Evolutionary conservation across 345 rosid species (phyloP), one percentile per base, ranked within the genome.

Genomic region (Anastatica hierochuntica): DNA sequence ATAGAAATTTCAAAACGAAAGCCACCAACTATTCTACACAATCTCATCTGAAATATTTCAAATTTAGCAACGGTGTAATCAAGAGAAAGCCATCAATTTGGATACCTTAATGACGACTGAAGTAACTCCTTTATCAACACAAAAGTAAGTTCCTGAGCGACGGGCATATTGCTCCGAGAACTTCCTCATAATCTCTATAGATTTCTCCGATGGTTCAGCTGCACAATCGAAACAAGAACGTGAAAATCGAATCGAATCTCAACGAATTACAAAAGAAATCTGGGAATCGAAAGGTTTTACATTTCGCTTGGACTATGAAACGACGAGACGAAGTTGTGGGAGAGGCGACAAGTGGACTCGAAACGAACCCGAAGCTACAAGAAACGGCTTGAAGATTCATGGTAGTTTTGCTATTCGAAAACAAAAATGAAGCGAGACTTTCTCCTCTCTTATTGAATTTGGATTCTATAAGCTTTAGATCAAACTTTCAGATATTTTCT

Each of bases 81-180:
- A n/a, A n/a, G n/a, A n/a, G n/a, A n/a, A n/a, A n/a, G n/a, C n/a
- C 4, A 16, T 20, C 15, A n/a, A 49, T 9, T 35, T 8, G 20
- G 21, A 44, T n/a, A 87, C 98, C 98, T 92, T 84, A 46, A 92
- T 82, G 18, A 92, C 98, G 46, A 92, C 98, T 45, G 98, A 69
- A 51, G 98, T 87, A 49, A 92, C 98, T 20, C 88, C 83, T 77
- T 92, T 92, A 39, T 87, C 98, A 3, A 74, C 77, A 57, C 98
- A 87, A 76, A 92, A 92, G 66, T 73, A 92, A 12, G 98, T 92
- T 44, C 88, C 98, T 1, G 98, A 92, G 52, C 74, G 80, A 57
- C 94, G 88, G 37, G 94, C 95, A 67, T 92, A 92, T 67, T 92
- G 98, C 71, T 92, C 96, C 0, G 98, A 92, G 80, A 92, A 92